A percentile compares a stretch with the other conserved stretches of the same genome.
phyloP scores from a whole-genome alignment of 176 grass and related monocot genomes.

The Coix lacrymajobi region DNA sequence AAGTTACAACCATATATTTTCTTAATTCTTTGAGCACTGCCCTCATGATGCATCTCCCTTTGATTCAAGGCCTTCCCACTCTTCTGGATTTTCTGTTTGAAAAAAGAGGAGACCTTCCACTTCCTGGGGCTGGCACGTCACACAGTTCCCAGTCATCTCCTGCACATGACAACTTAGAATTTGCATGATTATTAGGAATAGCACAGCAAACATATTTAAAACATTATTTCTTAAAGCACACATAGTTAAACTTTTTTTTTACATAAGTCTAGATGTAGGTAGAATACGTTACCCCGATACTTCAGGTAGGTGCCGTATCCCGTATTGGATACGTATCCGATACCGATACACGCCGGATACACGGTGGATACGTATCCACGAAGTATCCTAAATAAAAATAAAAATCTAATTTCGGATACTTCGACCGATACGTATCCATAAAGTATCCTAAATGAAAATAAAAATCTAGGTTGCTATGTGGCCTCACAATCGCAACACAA shows the following conservation, averaged over 20 bases:
- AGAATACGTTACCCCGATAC: too few relatives aligned
- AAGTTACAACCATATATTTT: background rate
- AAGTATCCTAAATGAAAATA: too few relatives aligned
- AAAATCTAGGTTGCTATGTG: too few relatives aligned
- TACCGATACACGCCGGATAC: too few relatives aligned
- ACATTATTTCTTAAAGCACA: background rate
- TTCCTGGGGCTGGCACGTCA: background rate
- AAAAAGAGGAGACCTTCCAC: background rate
- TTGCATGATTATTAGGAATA: background rate
- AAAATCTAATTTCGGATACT: too few relatives aligned
- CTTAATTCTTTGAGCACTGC: background rate
- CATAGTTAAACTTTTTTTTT: background rate
- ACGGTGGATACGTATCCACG: too few relatives aligned
- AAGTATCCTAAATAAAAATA: too few relatives aligned
- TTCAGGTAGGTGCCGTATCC: too few relatives aligned
- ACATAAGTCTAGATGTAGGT: background rate
- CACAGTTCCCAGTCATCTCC: background rate
- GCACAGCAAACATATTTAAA: background rate
- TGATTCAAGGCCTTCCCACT: background rate
- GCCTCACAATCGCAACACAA: too few relatives aligned
- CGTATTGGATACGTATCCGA: too few relatives aligned
- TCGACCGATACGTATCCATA: too few relatives aligned
- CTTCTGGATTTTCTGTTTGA: background rate
- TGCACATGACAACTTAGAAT: background rate
- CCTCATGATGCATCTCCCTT: background rate